Evolutionary conservation across 345 rosid genomes (phyloP).

Genomic region (Raphanus sativus): DNA sequence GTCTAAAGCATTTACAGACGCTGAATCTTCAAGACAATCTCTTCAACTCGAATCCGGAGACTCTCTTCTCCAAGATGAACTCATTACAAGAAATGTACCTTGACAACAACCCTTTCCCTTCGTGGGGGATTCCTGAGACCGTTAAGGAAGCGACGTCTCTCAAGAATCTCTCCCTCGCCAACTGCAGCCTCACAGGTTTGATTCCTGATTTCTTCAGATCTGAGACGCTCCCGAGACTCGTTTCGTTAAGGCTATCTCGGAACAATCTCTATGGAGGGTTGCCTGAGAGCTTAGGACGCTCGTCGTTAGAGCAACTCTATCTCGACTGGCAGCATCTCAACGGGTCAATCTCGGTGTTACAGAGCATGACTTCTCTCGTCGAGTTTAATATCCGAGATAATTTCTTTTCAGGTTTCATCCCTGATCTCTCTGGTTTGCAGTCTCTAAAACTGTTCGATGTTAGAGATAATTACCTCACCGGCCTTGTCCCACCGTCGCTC

Average conservation of each 20-base stretch:
- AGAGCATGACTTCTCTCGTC: constrained; percentile 55
- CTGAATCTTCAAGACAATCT: too few relatives aligned
- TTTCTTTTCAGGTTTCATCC: constrained; percentile 67
- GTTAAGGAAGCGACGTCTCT: constrained; percentile 48
- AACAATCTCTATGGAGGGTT: constrained; percentile 60
- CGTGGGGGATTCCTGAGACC: constrained; percentile 57
- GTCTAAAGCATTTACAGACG: constrained; percentile 44
- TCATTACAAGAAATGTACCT: constrained; percentile 42
- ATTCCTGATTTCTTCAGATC: constrained; percentile 53
- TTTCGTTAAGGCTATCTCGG: constrained; percentile 42
- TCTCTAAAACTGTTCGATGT: constrained; percentile 44
- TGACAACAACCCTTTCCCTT: constrained; percentile 46
- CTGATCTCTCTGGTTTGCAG: constrained; percentile 50
- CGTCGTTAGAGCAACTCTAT: constrained; percentile 50
- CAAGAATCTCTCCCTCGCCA: constrained; percentile 48
- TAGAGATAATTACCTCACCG: constrained; percentile 68
- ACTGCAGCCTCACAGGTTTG: constrained; percentile 44
- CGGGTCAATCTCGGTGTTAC: constrained; percentile 54
- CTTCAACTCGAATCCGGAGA: constrained; percentile 42
- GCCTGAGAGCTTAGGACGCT: constrained; percentile 42
- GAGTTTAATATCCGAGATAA: constrained; percentile 65
- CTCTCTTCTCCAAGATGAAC: constrained; percentile 61
- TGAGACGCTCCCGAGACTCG: constrained; percentile 41
- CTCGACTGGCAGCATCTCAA: constrained; percentile 53
- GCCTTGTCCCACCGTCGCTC: constrained; percentile 57